These are phyloP conservation scores for Trichopus zeylanicus DNA, from an alignment of 116 monocot species.

Conservation along the genomic window DNA sequence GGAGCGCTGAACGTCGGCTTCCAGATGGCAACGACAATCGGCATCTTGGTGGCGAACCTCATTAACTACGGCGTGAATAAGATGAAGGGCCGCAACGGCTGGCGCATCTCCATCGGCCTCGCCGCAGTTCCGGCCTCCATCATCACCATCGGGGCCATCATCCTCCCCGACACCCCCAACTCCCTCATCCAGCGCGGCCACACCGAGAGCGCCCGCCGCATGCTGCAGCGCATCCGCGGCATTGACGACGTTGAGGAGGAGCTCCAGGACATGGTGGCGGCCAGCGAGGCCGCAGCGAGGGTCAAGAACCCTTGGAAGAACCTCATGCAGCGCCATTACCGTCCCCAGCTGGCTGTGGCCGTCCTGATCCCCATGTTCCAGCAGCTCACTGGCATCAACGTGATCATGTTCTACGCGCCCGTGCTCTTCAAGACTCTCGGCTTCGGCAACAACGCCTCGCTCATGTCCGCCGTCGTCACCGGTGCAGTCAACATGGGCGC, in stretches of 20 bases:
- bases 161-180: slow-evolving; percentile 21
- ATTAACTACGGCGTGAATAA: slow-evolving; percentile 22
- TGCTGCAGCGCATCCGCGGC: slow-evolving; percentile 14
- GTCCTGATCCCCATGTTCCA: slow-evolving; percentile 33
- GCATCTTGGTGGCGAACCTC: slow-evolving; percentile 25
- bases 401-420: slow-evolving; percentile 54
- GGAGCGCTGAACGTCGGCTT: slow-evolving; percentile 37
- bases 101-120: slow-evolving; percentile 14
- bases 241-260: slow-evolving; percentile 17
- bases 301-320: slow-evolving; percentile 18
- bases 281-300: slow-evolving; percentile 1
- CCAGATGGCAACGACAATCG: slow-evolving; percentile 28
- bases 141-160: slow-evolving; percentile 10
- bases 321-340: slow-evolving; percentile 14
- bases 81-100: slow-evolving; percentile 12
- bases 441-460: slow-evolving; percentile 29
- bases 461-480: slow-evolving; percentile 36
- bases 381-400: slow-evolving; percentile 48
- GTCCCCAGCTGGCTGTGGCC: slow-evolving; percentile 32
- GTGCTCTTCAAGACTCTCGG: slow-evolving; percentile 45
- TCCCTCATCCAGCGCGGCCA: slow-evolving; percentile 19
- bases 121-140: slow-evolving; percentile 15
- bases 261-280: slow-evolving; percentile 17
- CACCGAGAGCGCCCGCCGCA: neutral
- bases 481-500: slow-evolving; percentile 23